Conservation (phyloP, 371 early-diverging fungal species). For the Mortierella sp. region DNA sequence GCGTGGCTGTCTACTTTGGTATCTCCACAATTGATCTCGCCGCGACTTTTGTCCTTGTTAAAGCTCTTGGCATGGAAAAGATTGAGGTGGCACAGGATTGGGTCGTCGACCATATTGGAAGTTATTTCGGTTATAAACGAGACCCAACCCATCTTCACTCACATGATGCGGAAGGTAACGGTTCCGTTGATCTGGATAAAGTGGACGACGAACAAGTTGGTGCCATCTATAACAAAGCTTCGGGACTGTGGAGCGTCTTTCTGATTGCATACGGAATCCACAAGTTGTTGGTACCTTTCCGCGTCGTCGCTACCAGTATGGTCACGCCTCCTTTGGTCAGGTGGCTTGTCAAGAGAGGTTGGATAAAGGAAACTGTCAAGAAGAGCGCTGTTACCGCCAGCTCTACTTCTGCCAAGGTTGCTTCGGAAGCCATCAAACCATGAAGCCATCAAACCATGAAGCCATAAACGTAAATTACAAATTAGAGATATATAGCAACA, state of each 20-base stretch:
- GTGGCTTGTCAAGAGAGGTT: constrained; percentile 56
- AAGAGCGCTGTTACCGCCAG: constrained; percentile 7
- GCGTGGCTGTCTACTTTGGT: constrained; percentile 53
- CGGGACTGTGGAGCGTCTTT: constrained; percentile 58
- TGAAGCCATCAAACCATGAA: constrained; percentile 9
- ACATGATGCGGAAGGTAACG: not conserved
- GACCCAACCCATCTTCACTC: constrained; percentile 14
- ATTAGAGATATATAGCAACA: too few species aligned
- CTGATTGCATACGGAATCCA: constrained; percentile 62
- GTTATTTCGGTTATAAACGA: constrained; percentile 35
- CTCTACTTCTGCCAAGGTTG: constrained; percentile 1
- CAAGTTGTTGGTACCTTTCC: constrained; percentile 58
- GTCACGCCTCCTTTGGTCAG: constrained; percentile 58
- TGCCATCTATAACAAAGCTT: constrained; percentile 43
- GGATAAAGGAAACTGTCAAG: constrained; percentile 51
- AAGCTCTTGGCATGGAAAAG: constrained; percentile 59
- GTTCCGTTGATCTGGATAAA: constrained; percentile 28
- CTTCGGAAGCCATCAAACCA: constrained; percentile 3
- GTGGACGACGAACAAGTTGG: constrained; percentile 45
- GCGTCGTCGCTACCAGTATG: constrained; percentile 59
- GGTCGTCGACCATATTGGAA: constrained; percentile 35
- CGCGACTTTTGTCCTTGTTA: constrained; percentile 55
- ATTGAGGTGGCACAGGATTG: constrained; percentile 55
- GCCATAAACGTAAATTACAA: not conserved
- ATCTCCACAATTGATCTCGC: constrained; percentile 59